Evolutionary conservation across 2,329 filamentous ascomycete genomes (phyloP).

Genomic region (Scolecobasidium constrictum): DNA sequence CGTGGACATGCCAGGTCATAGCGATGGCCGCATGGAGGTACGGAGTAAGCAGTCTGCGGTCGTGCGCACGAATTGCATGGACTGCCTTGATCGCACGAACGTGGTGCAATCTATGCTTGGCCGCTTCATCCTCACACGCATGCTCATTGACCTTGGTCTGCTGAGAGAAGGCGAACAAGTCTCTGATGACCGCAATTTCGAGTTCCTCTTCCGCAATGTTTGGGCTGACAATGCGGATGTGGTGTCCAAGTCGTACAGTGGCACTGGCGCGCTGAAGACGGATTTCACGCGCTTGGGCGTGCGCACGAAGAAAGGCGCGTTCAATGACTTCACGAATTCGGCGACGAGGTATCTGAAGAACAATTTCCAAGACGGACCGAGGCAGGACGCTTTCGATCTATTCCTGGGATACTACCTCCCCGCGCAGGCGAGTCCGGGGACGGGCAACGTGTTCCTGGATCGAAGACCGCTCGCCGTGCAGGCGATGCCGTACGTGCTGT

Average conservation of each 20-base stretch:
- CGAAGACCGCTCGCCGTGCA: slow-evolving; percentile 79
- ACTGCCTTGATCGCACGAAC: slow-evolving; percentile 94
- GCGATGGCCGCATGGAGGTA: slow-evolving; percentile 64
- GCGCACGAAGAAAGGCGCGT: slow-evolving; percentile 71
- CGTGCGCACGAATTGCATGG: slow-evolving; percentile 98
- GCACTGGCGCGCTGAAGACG: slow-evolving; percentile 94
- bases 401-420: slow-evolving; percentile 84
- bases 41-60: slow-evolving; percentile 77
- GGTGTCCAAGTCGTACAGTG: slow-evolving; percentile 85
- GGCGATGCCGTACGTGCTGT: slow-evolving; percentile 83
- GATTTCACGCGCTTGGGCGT: slow-evolving; percentile 92
- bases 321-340: slow-evolving; percentile 82
- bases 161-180: slow-evolving; percentile 67
- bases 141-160: slow-evolving; percentile 75
- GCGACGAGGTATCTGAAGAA: slow-evolving; percentile 83
- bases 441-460: slow-evolving; percentile 62
- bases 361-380: slow-evolving; percentile 88
- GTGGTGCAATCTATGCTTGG: slow-evolving; percentile 97
- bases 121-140: slow-evolving; percentile 76
- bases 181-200: slow-evolving; percentile 70
- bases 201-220: slow-evolving; percentile 86
- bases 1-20: slow-evolving; percentile 66
- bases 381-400: slow-evolving; percentile 91
- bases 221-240: slow-evolving; percentile 99
- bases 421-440: slow-evolving; percentile 55